Conservation (phyloP, 768 basidiomycete species). For the Leccinum rimulosum region DNA sequence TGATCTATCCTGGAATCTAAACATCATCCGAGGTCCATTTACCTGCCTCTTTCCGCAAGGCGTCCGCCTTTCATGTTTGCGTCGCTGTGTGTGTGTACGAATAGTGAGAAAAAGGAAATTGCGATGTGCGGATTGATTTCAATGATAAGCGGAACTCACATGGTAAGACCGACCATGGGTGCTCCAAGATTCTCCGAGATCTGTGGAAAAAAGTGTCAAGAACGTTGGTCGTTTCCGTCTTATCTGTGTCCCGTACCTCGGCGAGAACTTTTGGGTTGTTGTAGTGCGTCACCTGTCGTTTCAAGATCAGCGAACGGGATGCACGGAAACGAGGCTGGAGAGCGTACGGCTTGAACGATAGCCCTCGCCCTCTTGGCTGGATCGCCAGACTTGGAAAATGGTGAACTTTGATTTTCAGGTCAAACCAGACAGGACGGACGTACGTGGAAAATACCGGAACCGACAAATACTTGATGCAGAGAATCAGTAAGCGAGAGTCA, state of each 20-base stretch:
- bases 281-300: constrained; percentile 78
- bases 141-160: constrained; percentile 47
- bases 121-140: not conserved
- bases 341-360: constrained; percentile 87
- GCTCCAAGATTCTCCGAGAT: constrained; percentile 81
- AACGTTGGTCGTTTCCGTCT: not conserved
- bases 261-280: constrained; percentile 92
- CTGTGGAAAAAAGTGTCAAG: constrained; percentile 31
- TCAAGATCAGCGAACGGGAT: constrained; percentile 4
- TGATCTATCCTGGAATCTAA: constrained; percentile 15
- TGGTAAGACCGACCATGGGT: constrained; percentile 92
- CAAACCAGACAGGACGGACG: constrained; percentile 26
- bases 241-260: constrained; percentile 48
- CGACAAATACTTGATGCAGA: constrained; percentile 78
- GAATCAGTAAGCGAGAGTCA: not conserved
- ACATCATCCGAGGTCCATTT: constrained; percentile 17
- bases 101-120: not conserved
- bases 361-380: constrained; percentile 92
- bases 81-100: constrained; percentile 41
- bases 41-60: constrained; percentile 68
- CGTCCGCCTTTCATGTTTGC: constrained; percentile 68
- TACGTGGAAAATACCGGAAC: constrained; percentile 95
- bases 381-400: constrained; percentile 68
- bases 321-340: constrained; percentile 3
- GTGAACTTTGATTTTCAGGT: constrained; percentile 1